A percentile compares a stretch with the other conserved stretches of the same genome.
Evolutionary conservation across 2,329 filamentous ascomycete genomes (phyloP).

Genomic region (Ilyonectria destructans): DNA sequence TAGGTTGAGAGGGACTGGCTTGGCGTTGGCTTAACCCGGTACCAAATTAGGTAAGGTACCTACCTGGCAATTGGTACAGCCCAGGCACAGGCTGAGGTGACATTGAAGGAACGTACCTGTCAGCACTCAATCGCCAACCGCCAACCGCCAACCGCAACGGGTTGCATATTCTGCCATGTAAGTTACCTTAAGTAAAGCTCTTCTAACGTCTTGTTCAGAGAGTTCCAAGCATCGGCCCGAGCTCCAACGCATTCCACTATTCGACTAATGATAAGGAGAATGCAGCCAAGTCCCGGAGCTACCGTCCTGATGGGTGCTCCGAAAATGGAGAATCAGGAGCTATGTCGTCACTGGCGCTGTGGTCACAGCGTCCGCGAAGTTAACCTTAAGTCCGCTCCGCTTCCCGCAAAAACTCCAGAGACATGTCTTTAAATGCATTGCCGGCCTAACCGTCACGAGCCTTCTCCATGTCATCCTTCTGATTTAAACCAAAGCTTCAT

Average conservation of each 20-base stretch:
- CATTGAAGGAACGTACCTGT: no score
- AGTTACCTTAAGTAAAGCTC: not conserved
- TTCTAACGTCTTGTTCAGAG: not conserved
- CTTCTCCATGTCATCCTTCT: not conserved
- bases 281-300: not conserved
- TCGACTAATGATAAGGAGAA: not conserved
- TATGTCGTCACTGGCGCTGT: not conserved
- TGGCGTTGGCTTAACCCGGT: no score
- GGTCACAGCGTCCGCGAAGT: not conserved
- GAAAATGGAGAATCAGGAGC: not conserved
- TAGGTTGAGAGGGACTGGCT: not conserved
- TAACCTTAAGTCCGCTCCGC: not conserved
- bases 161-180: not conserved
- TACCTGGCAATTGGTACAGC: not conserved
- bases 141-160: not conserved
- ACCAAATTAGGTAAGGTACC: no score
- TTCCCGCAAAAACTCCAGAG: not conserved
- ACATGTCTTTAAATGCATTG: not conserved
- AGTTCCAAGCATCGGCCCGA: not conserved
- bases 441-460: not conserved
- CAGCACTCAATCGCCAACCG: constrained; percentile 2
- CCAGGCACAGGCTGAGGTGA: not conserved
- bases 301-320: no score
- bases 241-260: not conserved
- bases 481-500: not conserved